These are phyloP conservation scores for Murraya koenigii DNA, from an alignment of 345 rosid species.

Conservation along the genomic window DNA sequence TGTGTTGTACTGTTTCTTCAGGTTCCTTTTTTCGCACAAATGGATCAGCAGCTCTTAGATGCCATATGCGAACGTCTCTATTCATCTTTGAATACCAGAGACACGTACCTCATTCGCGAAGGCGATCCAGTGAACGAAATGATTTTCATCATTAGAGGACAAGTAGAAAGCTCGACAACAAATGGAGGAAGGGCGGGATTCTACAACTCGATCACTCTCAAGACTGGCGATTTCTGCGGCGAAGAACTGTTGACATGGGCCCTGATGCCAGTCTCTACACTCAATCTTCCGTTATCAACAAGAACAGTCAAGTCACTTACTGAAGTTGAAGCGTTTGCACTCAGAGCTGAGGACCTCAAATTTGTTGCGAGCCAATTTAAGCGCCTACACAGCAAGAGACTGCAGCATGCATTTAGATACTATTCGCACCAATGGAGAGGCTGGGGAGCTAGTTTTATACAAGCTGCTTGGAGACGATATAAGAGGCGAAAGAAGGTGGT, in stretches of 20 bases:
- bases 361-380: slow-evolving; percentile 80
- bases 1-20: slow-evolving; percentile 12
- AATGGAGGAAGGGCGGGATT: slow-evolving; percentile 81
- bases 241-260: slow-evolving; percentile 94
- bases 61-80: slow-evolving; percentile 85
- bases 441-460: slow-evolving; percentile 77
- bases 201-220: slow-evolving; percentile 69
- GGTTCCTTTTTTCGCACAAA: slow-evolving; percentile 87
- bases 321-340: slow-evolving; percentile 80
- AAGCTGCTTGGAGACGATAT: slow-evolving; percentile 73
- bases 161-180: slow-evolving; percentile 82
- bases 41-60: slow-evolving; percentile 83
- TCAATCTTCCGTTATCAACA: slow-evolving; percentile 68
- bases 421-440: slow-evolving; percentile 93
- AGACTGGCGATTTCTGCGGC: slow-evolving; percentile 81
- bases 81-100: slow-evolving; percentile 67
- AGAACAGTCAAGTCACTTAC: slow-evolving; percentile 58
- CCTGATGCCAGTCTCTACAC: slow-evolving; percentile 41
- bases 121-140: slow-evolving; percentile 90
- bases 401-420: slow-evolving; percentile 91
- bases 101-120: slow-evolving; percentile 57
- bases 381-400: slow-evolving; percentile 77
- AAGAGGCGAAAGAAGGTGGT: slow-evolving; percentile 55
- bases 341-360: slow-evolving; percentile 69
- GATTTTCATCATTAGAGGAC: slow-evolving; percentile 89